Base-by-base conservation (phyloP, 495 filamentous ascomycete genomes). In the Alectoria sarmentosa region DNA sequence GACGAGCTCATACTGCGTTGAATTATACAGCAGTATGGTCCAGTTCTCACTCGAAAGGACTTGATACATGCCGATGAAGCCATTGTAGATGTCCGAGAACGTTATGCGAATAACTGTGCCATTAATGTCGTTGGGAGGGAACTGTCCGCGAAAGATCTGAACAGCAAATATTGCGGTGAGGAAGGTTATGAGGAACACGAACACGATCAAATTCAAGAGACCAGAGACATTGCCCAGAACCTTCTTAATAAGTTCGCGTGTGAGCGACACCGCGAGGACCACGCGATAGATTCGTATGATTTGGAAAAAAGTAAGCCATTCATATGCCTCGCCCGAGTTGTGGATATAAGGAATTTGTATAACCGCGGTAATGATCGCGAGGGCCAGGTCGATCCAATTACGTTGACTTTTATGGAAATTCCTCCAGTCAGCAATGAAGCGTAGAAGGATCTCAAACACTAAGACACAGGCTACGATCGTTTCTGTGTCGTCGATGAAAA, bases 11-110 rank as follows among this genome's bases (percentile, higher is more conserved):
- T 84, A 86, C 36, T 80, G 71, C 2, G 92, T 96, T 57, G 89
- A 84, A 71, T 84, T 88, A 77, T 96, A 99, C 62, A 99, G 75
- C 39, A 96, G 87, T 1, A 75, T 77, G 4, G 94, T 98, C 94
- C 94, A 99, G 72, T 96, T 90, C 72, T 99, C 94, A 68, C 91
- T 97, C 30, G 94, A 96, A n/a, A 99, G 79, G 36, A 99, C 84
- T 72, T 96, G 90, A 71, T 99, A 99, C 94, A 99, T 99, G 62
- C 92, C 94, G 26, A 98, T 82, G 68, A 97, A 99, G 0, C 91
- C 88, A 69, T 97, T 97, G 76, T 89, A 99, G 39, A 97, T 93
- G 42, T 90, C 89, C 69, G 83, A 82, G 75, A 99, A 99, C 2
- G 90, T 88, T 65, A 92, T 83, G 48, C 79, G 77, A 67, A 88